Percentiles rank a stretch among this genome's conserved stretches.
Evolutionary conservation across 2,329 filamentous ascomycete genomes (phyloP).

Genomic region (Colletotrichum somersetense): DNA sequence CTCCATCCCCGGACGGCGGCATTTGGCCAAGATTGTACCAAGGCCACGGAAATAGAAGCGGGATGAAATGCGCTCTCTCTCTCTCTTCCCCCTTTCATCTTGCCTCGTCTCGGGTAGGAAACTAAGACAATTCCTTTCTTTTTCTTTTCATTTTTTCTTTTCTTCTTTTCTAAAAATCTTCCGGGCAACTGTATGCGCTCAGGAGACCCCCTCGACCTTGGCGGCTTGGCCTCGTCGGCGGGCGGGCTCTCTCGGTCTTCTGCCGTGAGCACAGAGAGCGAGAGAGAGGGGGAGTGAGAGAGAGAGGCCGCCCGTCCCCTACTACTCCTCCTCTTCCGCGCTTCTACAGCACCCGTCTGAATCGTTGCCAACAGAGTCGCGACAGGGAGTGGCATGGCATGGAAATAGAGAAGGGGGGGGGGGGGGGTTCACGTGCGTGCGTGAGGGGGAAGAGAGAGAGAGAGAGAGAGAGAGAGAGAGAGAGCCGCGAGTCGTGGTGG

Average conservation of each 20-base stretch:
- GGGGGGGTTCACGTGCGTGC: too few species aligned
- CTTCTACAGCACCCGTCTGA: neutral
- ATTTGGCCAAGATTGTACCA: conserved; percentile 32
- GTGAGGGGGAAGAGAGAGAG: neutral
- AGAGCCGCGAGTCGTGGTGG: conserved; percentile 17
- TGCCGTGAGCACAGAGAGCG: neutral
- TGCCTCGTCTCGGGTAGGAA: neutral
- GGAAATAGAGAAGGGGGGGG: neutral
- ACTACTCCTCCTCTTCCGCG: neutral
- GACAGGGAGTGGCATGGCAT: neutral
- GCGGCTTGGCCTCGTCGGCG: neutral
- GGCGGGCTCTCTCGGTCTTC: too few species aligned
- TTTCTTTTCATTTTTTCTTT: neutral
- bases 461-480: too few species aligned
- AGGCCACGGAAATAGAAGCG: conserved; percentile 21
- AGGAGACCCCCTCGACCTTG: neutral
- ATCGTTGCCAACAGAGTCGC: neutral
- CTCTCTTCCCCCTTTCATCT: too few species aligned
- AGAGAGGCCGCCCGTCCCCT: too few species aligned
- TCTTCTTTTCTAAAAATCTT: neutral
- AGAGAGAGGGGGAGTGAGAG: too few species aligned
- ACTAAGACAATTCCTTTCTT: neutral
- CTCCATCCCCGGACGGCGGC: neutral
- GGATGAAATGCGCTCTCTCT: neutral
- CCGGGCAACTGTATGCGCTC: neutral